phyloP scores from a whole-genome alignment of 257 asterid genomes.

The Solanum tacnaense region DNA sequence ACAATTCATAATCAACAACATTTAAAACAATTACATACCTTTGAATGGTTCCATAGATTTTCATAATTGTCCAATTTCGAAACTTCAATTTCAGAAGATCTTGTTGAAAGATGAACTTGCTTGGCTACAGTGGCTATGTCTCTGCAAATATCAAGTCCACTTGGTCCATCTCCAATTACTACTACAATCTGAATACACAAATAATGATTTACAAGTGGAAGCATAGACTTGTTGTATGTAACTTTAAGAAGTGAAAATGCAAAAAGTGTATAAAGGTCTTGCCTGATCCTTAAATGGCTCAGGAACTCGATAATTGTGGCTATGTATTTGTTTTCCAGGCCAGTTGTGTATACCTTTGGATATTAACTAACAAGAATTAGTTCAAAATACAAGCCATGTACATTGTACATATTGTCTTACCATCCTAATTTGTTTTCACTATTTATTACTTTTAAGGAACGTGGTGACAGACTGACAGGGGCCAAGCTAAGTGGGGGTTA shows the following conservation, averaged over 20 bases:
- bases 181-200: constrained; percentile 41
- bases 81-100: constrained; percentile 10
- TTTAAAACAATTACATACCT: background rate
- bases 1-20: background rate
- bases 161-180: constrained; percentile 45
- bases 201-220: background rate
- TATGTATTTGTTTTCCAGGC: constrained; percentile 58
- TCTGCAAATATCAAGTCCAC: constrained; percentile 42
- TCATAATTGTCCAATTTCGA: constrained; percentile 15
- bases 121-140: constrained; percentile 43
- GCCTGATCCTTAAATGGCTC: constrained; percentile 46
- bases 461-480: too few species aligned
- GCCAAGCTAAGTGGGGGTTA: too few species aligned
- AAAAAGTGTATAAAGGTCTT: background rate
- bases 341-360: constrained; percentile 40
- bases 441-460: too few species aligned
- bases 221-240: background rate
- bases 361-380: background rate
- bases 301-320: constrained; percentile 58
- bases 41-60: constrained; percentile 17
- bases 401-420: background rate
- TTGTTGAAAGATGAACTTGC: constrained; percentile 54
- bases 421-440: background rate
- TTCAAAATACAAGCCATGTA: background rate
- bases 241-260: background rate